Evolutionary conservation across 129 eudicot species (phyloP).

Genomic region (Escallonia herrerae): DNA sequence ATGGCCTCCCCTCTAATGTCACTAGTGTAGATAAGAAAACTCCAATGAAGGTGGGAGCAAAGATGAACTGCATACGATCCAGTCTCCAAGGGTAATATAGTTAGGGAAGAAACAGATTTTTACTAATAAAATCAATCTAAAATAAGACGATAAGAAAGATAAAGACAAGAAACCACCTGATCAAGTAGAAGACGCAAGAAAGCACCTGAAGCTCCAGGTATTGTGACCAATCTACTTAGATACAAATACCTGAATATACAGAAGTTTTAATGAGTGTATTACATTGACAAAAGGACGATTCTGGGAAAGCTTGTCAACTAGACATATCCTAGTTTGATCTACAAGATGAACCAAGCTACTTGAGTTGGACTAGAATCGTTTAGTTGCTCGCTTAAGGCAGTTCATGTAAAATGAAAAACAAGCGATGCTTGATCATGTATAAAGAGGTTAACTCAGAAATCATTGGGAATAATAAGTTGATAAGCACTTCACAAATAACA

Average conservation of each 20-base stretch:
- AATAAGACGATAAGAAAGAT: not conserved
- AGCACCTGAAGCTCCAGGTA: conserved; percentile 77
- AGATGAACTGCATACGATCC: conserved; percentile 52
- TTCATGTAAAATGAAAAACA: no score
- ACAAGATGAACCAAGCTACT: not conserved
- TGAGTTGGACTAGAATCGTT: no score
- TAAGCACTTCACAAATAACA: no score
- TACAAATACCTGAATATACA: conserved; percentile 60
- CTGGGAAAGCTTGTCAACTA: not conserved
- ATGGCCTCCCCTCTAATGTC: conserved; percentile 76
- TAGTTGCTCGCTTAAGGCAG: not conserved
- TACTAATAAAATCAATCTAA: not conserved
- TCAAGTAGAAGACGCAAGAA: conserved; percentile 69
- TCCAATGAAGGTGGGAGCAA: conserved; percentile 78
- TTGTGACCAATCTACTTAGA: conserved; percentile 66
- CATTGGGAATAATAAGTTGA: no score
- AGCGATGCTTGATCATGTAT: no score
- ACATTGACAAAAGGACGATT: not conserved
- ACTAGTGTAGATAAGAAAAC: conserved; percentile 64
- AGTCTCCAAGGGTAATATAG: not conserved
- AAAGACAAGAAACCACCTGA: conserved; percentile 48
- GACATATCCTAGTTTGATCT: no score
- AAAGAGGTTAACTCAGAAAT: no score
- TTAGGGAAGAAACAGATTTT: not conserved
- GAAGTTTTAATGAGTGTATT: not conserved